These are phyloP conservation scores for Microstegium vimineum DNA, from an alignment of 176 grass and related monocot genomes.

Conservation along the genomic window DNA sequence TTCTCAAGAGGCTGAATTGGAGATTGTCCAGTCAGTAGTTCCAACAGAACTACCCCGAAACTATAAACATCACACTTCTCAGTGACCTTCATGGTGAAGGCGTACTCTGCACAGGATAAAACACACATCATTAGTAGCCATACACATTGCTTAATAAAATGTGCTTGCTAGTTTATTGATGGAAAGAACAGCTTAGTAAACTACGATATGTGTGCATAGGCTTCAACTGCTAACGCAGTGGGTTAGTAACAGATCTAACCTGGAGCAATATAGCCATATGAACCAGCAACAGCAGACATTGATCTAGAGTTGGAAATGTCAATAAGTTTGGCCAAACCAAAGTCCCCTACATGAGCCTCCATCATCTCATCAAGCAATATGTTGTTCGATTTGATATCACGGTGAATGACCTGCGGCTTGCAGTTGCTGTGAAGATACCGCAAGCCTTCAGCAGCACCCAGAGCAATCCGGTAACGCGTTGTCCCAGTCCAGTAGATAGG, in stretches of 20 bases:
- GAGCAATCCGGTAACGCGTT: constrained; percentile 68
- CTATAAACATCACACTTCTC: constrained; percentile 97
- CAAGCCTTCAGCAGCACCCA: constrained; percentile 86
- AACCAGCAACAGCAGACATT: constrained; percentile 90
- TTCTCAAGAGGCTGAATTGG: constrained; percentile 92
- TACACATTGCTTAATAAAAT: constrained; percentile 15
- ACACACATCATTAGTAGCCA: constrained; percentile 13
- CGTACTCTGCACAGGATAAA: constrained; percentile 68
- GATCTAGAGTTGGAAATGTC: constrained; percentile 79
- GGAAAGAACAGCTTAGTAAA: constrained; percentile 11
- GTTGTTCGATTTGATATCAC: constrained; percentile 98
- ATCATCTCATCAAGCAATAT: constrained; percentile 85
- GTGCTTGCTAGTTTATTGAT: background rate
- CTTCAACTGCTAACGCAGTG: background rate
- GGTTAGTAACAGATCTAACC: constrained; percentile 40
- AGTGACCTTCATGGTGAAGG: constrained; percentile 99
- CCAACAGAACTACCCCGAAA: constrained; percentile 83
- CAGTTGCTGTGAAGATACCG: constrained; percentile 87
- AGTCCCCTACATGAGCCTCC: constrained; percentile 95
- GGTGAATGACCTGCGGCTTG: constrained; percentile 85
- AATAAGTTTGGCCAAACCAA: constrained; percentile 86
- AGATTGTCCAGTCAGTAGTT: constrained; percentile 78
- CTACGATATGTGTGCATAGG: background rate
- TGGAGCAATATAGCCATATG: constrained; percentile 94
- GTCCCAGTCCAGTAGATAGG: constrained; percentile 71